Percentiles rank a stretch among this genome's conserved stretches.
Conservation (phyloP, 495 filamentous ascomycete genomes). For the Bombardia bombarda region DNA sequence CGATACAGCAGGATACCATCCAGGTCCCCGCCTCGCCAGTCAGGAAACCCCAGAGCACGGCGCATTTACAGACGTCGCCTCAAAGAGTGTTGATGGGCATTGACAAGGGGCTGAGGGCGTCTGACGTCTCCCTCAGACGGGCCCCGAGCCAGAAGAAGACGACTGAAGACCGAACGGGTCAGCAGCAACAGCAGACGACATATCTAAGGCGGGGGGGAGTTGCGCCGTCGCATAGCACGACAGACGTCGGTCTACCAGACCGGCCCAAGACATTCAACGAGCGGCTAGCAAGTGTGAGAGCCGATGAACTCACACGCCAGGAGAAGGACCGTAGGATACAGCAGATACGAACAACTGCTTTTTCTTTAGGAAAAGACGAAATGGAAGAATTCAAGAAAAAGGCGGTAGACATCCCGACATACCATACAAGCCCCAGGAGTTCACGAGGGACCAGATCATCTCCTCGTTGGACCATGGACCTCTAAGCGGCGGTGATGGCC, state of each 20-base stretch:
- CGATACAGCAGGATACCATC: conserved; percentile 44
- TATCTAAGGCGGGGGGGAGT: too few relatives aligned
- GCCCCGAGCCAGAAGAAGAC: conserved; percentile 44
- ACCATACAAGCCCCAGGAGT: conserved; percentile 41
- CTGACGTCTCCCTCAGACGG: conserved; percentile 77
- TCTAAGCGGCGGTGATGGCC: conserved; percentile 17
- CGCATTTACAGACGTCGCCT: conserved; percentile 60
- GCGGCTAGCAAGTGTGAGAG: conserved; percentile 61
- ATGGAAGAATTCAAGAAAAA: conserved; percentile 57
- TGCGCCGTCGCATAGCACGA: too few relatives aligned
- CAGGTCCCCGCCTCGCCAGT: conserved; percentile 81
- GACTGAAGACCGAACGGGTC: conserved; percentile 16
- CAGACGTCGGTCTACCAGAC: too few relatives aligned
- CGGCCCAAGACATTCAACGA: conserved; percentile 76
- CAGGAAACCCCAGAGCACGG: conserved; percentile 34
- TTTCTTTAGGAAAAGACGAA: conserved; percentile 57
- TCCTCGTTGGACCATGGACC: conserved; percentile 32
- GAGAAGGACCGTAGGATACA: conserved; percentile 47
- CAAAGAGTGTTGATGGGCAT: conserved; percentile 77
- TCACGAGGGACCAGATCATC: conserved; percentile 58
- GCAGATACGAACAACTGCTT: conserved; percentile 58
- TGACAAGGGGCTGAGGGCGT: conserved; percentile 75
- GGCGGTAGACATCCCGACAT: conserved; percentile 46
- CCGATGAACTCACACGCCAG: conserved; percentile 47
- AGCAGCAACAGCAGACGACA: too few relatives aligned